Evolutionary conservation across 805 yeast species (phyloP), one percentile per base, ranked within the genome.

Genomic region (Ogataea ramenticola): DNA sequence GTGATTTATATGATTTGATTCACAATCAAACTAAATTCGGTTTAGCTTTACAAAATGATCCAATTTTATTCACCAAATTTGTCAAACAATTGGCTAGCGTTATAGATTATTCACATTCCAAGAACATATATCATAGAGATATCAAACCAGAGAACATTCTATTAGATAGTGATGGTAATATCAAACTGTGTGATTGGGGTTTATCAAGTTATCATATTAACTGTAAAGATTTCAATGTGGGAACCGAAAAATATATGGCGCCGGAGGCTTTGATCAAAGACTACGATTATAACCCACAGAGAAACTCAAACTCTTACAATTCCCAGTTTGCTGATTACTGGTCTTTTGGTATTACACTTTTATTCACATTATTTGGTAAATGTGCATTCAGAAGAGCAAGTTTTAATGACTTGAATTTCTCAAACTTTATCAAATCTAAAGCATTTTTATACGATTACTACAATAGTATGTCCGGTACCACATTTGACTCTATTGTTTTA

Each of bases 131-230:
- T 49, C 90, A 82, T 58, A 67, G 90, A 40, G 90, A 82, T 56
- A 72, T 82, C 45, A 82, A 82, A 59, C 90, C 90, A 1, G 90
- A 82, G 61, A 82, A 82, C 53, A 71, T 82, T 26, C 62, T 82
- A 29, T 62, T 82, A 42, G 73, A 72, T 50, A 59, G 60, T 4
- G 61, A 68, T 42, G 80, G 81, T 39, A 58, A 72, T 26, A 67
- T 81, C 41, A 82, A 82, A 58, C 62, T 82, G 40, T 80, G 86
- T 44, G 89, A 82, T 58, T 82, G 87, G 86, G 90, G 90, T 0
- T 71, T 82, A 41, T 74, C 86, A 20, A 76, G 82, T 9, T 39
- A 47, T 37, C 48, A 53, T 24, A 45, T 46, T 20, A 52, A 52
- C 22, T 62, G 64, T 41, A 48, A 52, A 8, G 70, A 65, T 44